Percentiles rank a stretch among this genome's conserved stretches.
These are phyloP conservation scores for Actinidia chinensis DNA, from an alignment of 179 eudicot species.

Conservation along the genomic window DNA sequence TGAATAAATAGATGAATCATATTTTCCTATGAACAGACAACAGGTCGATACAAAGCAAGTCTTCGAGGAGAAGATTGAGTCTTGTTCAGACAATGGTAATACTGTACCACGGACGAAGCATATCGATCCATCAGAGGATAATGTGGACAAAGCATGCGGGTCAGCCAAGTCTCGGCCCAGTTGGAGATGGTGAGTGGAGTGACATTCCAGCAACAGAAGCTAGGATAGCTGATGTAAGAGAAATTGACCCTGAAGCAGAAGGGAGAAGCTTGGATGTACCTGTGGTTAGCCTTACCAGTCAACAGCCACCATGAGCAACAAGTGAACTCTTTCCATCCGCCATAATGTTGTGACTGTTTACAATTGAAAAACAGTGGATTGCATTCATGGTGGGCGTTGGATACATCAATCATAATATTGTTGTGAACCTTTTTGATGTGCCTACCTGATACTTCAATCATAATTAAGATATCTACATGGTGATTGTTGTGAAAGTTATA, in stretches of 20 bases:
- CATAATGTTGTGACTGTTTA: slow-evolving; percentile 21
- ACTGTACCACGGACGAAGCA: slow-evolving; percentile 71
- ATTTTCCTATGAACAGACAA: slow-evolving; percentile 50
- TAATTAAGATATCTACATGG: background rate
- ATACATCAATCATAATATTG: background rate
- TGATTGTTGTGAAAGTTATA: background rate
- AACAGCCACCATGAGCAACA: slow-evolving; percentile 44
- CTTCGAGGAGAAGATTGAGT: slow-evolving; percentile 62
- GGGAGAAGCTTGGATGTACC: slow-evolving; percentile 69
- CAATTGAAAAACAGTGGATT: background rate
- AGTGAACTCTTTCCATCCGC: slow-evolving; percentile 38
- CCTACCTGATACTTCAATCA: background rate
- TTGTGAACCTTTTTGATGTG: background rate
- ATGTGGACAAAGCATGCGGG: slow-evolving; percentile 92
- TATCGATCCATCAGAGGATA: slow-evolving; percentile 77
- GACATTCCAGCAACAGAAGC: slow-evolving; percentile 90
- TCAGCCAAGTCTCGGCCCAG: slow-evolving; percentile 43
- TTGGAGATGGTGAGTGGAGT: slow-evolving; percentile 74
- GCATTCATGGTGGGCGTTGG: too few species aligned
- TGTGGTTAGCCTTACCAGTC: slow-evolving; percentile 46
- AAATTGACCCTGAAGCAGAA: slow-evolving; percentile 52
- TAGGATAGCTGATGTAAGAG: slow-evolving; percentile 78
- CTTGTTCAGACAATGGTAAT: slow-evolving; percentile 54
- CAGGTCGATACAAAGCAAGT: slow-evolving; percentile 62
- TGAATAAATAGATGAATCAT: background rate